phyloP scores from a whole-genome alignment of 73 alveolate genomes.

The Diophrys appendiculata region DNA sequence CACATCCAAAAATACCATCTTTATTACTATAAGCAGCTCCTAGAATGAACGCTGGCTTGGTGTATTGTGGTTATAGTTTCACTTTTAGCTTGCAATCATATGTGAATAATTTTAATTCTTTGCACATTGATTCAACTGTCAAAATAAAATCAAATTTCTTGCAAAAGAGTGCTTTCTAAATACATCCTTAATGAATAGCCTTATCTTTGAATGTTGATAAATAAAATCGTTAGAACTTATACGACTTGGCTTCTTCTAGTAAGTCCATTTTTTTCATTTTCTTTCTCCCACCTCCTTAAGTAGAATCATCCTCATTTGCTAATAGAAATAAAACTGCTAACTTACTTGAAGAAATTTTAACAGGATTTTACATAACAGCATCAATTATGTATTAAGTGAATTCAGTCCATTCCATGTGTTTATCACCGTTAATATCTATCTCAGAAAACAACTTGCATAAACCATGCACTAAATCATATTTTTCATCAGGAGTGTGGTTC shows the following conservation, averaged over 20 bases:
- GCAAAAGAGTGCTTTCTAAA: constrained; percentile 40
- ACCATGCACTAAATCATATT: constrained; percentile 94
- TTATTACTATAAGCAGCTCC: constrained; percentile 56
- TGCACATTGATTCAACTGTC: constrained; percentile 67
- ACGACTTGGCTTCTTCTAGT: constrained; percentile 70
- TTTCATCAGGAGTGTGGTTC: constrained; percentile 73
- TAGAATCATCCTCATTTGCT: not conserved
- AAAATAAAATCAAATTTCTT: constrained; percentile 53
- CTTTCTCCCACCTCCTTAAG: not conserved
- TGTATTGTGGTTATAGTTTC: constrained; percentile 40
- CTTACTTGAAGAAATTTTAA: too few relatives aligned
- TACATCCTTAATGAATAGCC: constrained; percentile 52
- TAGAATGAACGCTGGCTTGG: constrained; percentile 45
- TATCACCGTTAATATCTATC: constrained; percentile 96
- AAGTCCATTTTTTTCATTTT: constrained; percentile 44
- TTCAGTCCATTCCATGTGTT: constrained; percentile 97
- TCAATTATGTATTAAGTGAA: constrained; percentile 95
- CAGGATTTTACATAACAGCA: constrained; percentile 86
- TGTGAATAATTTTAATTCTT: constrained; percentile 65
- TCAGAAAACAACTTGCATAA: constrained; percentile 89
- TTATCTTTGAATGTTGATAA: constrained; percentile 56
- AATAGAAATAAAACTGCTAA: too few relatives aligned
- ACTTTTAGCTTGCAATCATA: constrained; percentile 54
- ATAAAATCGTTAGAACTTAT: constrained; percentile 61
- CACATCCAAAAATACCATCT: constrained; percentile 48